These are phyloP conservation scores for Geranium incanum DNA, from an alignment of 441 rosid genomes.

Conservation along the genomic window DNA sequence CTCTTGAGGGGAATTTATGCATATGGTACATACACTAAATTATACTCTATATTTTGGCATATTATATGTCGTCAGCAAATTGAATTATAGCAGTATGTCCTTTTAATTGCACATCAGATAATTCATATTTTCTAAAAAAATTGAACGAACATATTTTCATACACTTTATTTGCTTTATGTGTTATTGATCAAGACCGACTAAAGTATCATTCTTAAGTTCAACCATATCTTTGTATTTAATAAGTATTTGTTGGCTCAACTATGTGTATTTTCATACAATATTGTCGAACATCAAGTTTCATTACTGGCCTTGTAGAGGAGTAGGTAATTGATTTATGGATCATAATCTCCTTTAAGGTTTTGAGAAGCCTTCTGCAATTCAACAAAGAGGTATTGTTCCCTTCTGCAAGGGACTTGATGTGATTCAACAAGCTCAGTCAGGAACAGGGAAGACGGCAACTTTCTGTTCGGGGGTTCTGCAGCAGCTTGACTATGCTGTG, in stretches of 20 bases:
- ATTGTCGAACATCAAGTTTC: not conserved
- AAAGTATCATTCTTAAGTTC: not conserved
- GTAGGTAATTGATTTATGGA: not conserved
- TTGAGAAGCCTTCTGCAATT: slow-evolving; percentile 82
- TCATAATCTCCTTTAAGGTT: slow-evolving; percentile 28
- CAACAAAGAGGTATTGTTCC: slow-evolving; percentile 91
- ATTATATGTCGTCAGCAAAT: not conserved
- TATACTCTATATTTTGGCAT: not conserved
- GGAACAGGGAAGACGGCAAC: slow-evolving; percentile 86
- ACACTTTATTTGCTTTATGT: not conserved
- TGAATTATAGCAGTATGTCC: not conserved
- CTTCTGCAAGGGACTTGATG: slow-evolving; percentile 31
- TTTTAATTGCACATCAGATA: not conserved
- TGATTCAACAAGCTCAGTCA: slow-evolving; percentile 79
- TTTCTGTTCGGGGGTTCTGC: slow-evolving; percentile 73
- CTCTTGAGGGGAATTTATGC: slow-evolving; percentile 61
- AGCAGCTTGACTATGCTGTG: slow-evolving; percentile 55
- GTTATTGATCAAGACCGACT: not conserved
- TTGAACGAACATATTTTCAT: not conserved
- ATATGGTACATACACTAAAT: slow-evolving; percentile 33
- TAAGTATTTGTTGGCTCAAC: not conserved
- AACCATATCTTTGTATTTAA: not conserved
- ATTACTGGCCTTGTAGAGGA: not conserved
- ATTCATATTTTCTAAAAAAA: not conserved
- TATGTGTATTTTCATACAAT: not conserved